Evolutionary conservation across 148 eudicot genomes (phyloP), one percentile per base, ranked within the genome.

Genomic region (Chenopodium album): DNA sequence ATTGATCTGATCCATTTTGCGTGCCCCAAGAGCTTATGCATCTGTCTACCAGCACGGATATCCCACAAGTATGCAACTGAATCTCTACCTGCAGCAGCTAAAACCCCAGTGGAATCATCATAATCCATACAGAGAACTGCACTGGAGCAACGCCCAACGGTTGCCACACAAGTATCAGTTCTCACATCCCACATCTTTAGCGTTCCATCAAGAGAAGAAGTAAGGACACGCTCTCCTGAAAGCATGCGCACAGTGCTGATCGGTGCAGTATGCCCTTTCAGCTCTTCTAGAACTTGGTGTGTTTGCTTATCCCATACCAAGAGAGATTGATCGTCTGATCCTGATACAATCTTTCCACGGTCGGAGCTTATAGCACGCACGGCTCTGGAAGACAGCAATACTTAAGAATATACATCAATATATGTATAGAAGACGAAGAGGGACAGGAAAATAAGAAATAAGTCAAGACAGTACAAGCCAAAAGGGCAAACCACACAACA

Each of bases 181-280:
- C 99, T 90, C 71, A 96, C 99, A 82, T 96, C 99, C 99, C 99
- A 96, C 99, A 96, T 96, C 81, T 91, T 94, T 77, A 96, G 85
- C 28, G 94, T 94, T 75, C 99, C 99, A 84, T 96, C 99, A 83
- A 92, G 94, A 76, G 95, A 87, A 72, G 99, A 89, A 73, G 99
- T 86, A 64, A 96, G 92, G 79, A 94, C 99, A 70, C 99, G 99
- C 81, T 94, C 97, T 67, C 99, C 99, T 14, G 99, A 94, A 69
- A 96, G 91, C 98, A 96, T 89, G 78, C 93, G 94, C 16, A 90
- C 93, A 82, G 89, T 88, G 86, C 91, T 91, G 83, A 96, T 90
- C 82, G 90, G 92, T 46, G 94, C 90, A 46, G 88, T 89, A 75
- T 96, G 99, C 78, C 98, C 99, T 87, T 91, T 96, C 41, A 96